Evolutionary conservation across 164 flowering plant species (phyloP).

Genomic region (Paratinospora sagittata): DNA sequence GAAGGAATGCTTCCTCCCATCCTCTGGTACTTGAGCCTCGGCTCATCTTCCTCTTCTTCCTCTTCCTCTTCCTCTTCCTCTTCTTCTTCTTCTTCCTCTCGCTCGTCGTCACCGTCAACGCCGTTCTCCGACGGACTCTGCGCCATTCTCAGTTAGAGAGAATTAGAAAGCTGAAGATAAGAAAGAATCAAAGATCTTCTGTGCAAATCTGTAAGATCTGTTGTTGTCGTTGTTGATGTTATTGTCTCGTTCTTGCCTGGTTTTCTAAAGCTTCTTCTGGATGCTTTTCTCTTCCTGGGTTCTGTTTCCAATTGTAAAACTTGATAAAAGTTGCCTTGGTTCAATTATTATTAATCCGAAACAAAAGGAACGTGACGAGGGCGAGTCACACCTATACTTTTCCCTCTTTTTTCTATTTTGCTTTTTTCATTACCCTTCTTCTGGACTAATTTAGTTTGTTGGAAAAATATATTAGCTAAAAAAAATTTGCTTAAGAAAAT

Average conservation of each 20-base stretch:
- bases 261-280: neutral
- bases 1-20: conserved; percentile 92
- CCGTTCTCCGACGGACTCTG: conserved; percentile 54
- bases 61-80: conserved; percentile 47
- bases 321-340: too few species aligned
- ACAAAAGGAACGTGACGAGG: neutral
- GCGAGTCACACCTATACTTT: neutral
- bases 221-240: neutral
- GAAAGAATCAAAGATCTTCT: too few species aligned
- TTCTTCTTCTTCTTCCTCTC: too few species aligned
- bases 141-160: conserved; percentile 7
- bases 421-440: too few species aligned
- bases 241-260: neutral
- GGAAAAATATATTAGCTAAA: too few species aligned
- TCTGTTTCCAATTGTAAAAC: too few species aligned
- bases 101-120: conserved; percentile 81
- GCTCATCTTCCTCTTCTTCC: conserved; percentile 87
- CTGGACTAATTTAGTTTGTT: too few species aligned
- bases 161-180: too few species aligned
- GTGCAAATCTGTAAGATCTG: neutral
- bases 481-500: too few species aligned
- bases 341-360: neutral
- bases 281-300: too few species aligned
- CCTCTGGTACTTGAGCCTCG: conserved; percentile 93
- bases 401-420: too few species aligned